Percentiles rank a stretch among this genome's conserved stretches.
These are phyloP conservation scores for Aspergillus carbonarius DNA, from an alignment of 2,329 filamentous ascomycete species.

Conservation along the genomic window DNA sequence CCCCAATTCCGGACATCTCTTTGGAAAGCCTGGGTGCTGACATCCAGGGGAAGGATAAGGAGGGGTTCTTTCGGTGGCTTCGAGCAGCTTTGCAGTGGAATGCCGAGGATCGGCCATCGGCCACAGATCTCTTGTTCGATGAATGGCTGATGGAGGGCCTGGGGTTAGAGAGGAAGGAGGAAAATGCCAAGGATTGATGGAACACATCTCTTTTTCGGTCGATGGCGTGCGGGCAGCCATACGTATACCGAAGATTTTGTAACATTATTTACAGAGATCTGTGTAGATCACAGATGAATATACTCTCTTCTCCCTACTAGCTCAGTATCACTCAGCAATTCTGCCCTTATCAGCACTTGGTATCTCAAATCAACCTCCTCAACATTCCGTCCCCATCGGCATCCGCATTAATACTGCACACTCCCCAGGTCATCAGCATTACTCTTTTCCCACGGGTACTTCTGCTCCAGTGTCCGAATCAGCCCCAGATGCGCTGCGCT, in stretches of 20 bases:
- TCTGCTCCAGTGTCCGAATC: conserved; percentile 8
- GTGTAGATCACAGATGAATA: not conserved
- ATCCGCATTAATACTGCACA: not conserved
- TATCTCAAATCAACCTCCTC: not conserved
- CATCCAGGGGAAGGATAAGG: conserved; percentile 25
- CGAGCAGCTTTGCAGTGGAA: conserved; percentile 30
- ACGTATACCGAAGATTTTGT: not conserved
- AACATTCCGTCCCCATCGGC: too few species aligned
- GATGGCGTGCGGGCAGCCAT: too few species aligned
- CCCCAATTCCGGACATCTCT: not conserved
- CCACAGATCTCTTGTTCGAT: conserved; percentile 37
- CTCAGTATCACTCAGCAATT: too few species aligned
- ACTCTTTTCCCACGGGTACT: conserved; percentile 15
- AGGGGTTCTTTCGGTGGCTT: conserved; percentile 25
- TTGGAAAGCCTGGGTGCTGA: conserved; percentile 17
- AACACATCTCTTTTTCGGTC: too few species aligned
- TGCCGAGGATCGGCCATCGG: conserved; percentile 24
- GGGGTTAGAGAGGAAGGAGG: not conserved
- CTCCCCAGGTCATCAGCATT: conserved; percentile 10
- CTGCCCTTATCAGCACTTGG: too few species aligned
- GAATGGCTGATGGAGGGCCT: conserved; percentile 33
- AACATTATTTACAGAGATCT: not conserved
- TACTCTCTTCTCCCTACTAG: not conserved
- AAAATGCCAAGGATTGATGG: not conserved
- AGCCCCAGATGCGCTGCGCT: conserved; percentile 11